Base-by-base conservation (phyloP, 2,329 filamentous ascomycete species). In the Xylariaceae sp. region DNA sequence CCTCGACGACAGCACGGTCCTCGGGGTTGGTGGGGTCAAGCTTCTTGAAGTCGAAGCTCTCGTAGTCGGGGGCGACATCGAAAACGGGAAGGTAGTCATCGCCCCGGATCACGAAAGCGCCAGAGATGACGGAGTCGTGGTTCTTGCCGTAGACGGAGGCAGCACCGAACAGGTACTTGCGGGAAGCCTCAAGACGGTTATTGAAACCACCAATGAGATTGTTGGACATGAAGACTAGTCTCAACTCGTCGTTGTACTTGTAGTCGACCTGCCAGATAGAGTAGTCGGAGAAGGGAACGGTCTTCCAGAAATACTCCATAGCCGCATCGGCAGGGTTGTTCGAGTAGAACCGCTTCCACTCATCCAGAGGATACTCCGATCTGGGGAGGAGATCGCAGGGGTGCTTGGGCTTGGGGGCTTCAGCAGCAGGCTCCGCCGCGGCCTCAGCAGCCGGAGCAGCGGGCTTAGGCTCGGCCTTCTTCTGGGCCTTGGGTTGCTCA, bases 241-340 rank as follows among this genome's bases (percentile, higher is more conserved):
- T 96, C 55, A 98, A 79, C 81, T 98, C 92, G 47, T 95, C 82
- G 70, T 96, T 94, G 79, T 98, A 98, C 83, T 95, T 96, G 83
- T 95, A 98, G 70, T 89, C 83, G 57, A 89, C 73, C 66, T 80
- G 81, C 88, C 88, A 98, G 67, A 98, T 71, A 40, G 88, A 94
- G 80, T 92, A 98, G 71, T 98, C 92, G 52, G 88, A 83, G 56
- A 92, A 83, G 63, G 92, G 90, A 70, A 81, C 79, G 68, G 94
- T 88, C 73, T 96, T 82, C 90, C 90, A 98, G 83, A 98, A 97
- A 85, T 85, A 97, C 67, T 90, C 89, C 59, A 97, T 74, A 58
- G 90, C 88, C 50, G 75, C 82, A 50, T 81, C 73, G 55, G 86
- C 89, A 50, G 96, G 88, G 65, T 84, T 78, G 81, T 98, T 98